Base-by-base conservation (phyloP, 106 monocot genomes). In the Acorus gramineus region DNA sequence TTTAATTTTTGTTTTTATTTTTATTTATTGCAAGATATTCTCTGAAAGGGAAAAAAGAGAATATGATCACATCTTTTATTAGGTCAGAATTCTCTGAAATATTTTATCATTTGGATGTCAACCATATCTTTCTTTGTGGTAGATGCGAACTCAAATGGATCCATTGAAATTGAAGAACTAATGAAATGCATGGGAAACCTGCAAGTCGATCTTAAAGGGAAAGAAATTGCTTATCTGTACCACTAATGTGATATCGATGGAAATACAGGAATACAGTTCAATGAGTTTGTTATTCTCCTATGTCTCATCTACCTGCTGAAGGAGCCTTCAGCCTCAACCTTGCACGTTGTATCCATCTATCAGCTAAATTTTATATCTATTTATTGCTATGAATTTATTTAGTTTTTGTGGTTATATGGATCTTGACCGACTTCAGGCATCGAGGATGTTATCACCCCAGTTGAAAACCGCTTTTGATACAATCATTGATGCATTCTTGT, bases 91-190 rank as follows among this genome's bases (percentile, higher is more conserved):
- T 0, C 28, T 28, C 28, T 28, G 28, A 28, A 28, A 28, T 28
- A 28, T 28, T 28, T 0, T 28, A 28, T 28, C 28, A 28, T 28
- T 28, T 28, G 28, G 28, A 28, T 28, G 28, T 28, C 28, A 28
- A 28, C 28, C 28, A 28, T 28, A 0, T 28, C 28, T 28, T 28
- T 28, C 28, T 28, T 28, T 28, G 28, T 28, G 28, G 28, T 52
- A 78, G 72, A 78, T 55, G 60, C 67, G 52, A 72, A 78, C 56
- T 62, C 62, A 10, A 63, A 72, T 72, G 78, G 72, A 42, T 72
- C 78, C 14, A 72, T 78, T 45, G 67, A 78, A 8, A 49, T 46
- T 56, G 55, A 56, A 56, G 78, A 78, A 63, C 56, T 78, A 55
- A 72, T 42, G 57, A 72, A 66, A 12, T 78, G 72, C 57, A 47